Evolutionary conservation across 2,329 filamentous ascomycete species (phyloP).

Genomic region (Apiospora pterosperma): DNA sequence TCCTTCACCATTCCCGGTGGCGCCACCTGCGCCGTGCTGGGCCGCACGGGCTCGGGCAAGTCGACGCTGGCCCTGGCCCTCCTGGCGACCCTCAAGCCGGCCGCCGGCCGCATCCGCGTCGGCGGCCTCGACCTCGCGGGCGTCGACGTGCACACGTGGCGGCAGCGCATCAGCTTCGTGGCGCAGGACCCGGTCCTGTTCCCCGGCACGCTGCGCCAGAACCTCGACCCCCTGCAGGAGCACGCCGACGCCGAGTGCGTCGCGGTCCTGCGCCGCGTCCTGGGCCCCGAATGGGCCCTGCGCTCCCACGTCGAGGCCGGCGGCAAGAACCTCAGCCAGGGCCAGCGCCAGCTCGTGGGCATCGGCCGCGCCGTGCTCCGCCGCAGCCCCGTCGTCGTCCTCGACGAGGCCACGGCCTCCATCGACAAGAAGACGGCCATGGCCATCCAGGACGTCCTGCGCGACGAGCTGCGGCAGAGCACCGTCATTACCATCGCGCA

Average conservation of each 20-base stretch:
- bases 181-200: slow-evolving; percentile 63
- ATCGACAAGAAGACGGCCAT: slow-evolving; percentile 58
- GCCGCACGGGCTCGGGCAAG: slow-evolving; percentile 84
- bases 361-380: slow-evolving; percentile 59
- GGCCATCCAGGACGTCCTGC: slow-evolving; percentile 54
- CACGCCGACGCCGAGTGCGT: slow-evolving; percentile 49
- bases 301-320: slow-evolving; percentile 53
- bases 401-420: slow-evolving; percentile 64
- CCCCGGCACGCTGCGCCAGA: slow-evolving; percentile 55
- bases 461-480: slow-evolving; percentile 50
- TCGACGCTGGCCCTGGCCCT: slow-evolving; percentile 67
- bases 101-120: slow-evolving; percentile 48
- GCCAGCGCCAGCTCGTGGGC: slow-evolving; percentile 60
- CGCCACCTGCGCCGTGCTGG: slow-evolving; percentile 65
- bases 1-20: slow-evolving; percentile 69
- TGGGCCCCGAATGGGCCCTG: slow-evolving; percentile 48
- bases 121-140: slow-evolving; percentile 49
- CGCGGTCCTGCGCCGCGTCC: slow-evolving; percentile 54
- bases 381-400: slow-evolving; percentile 55
- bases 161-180: slow-evolving; percentile 58
- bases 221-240: slow-evolving; percentile 66
- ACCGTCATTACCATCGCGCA: slow-evolving; percentile 68
- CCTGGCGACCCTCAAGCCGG: slow-evolving; percentile 52
- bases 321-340: slow-evolving; percentile 60
- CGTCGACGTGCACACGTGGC: slow-evolving; percentile 52